Conservation (phyloP, 208 protist species). For the Phytomonas sp. region DNA sequence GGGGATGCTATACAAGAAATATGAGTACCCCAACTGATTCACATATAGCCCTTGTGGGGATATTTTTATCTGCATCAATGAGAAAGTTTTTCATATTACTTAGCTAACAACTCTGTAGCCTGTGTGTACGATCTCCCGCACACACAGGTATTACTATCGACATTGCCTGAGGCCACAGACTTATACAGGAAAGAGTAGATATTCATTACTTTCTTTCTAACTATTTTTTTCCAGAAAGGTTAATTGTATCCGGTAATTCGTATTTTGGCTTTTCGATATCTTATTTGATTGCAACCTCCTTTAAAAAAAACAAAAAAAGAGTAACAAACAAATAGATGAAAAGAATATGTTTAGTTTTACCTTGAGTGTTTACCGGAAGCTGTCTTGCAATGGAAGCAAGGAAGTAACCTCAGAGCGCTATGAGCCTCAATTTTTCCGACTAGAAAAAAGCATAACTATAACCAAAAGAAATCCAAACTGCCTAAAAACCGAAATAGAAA, state of each 20-base stretch:
- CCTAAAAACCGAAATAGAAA: conserved; percentile 6
- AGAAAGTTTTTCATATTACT: neutral
- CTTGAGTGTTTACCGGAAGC: neutral
- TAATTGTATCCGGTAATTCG: neutral
- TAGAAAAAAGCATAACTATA: conserved; percentile 1
- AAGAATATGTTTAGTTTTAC: conserved; percentile 1
- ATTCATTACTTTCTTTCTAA: neutral
- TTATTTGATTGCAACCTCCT: neutral
- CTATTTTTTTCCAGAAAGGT: neutral
- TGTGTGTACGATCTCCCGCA: neutral
- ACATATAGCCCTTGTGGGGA: neutral
- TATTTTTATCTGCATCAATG: no score
- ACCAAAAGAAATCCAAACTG: conserved; percentile 5
- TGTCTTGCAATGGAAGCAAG: neutral
- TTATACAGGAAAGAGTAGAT: neutral
- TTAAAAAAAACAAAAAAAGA: conserved; percentile 7
- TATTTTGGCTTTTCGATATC: neutral
- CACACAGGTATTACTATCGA: neutral
- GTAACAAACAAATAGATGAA: conserved; percentile 5
- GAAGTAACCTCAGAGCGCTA: neutral
- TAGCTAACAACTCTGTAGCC: neutral
- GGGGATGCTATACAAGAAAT: neutral
- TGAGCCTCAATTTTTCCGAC: neutral
- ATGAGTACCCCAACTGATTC: neutral
- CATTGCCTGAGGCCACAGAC: neutral